These are phyloP conservation scores for Lodderomyces theae DNA, from an alignment of 1,139 yeast species.

Conservation along the genomic window DNA sequence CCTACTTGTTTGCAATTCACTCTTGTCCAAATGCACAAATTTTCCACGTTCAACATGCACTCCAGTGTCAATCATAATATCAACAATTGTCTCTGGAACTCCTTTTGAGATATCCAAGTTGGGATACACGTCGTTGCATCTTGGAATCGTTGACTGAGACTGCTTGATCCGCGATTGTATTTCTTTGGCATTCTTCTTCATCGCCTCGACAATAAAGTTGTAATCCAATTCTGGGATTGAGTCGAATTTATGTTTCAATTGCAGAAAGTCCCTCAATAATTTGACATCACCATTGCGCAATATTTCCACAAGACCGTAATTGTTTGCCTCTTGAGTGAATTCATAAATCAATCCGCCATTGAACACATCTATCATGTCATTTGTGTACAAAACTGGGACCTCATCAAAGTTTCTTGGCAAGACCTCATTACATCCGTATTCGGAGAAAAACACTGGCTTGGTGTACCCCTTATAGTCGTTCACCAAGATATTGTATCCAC, in stretches of 20 bases:
- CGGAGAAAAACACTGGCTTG: slow-evolving; percentile 84
- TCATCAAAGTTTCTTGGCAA: slow-evolving; percentile 81
- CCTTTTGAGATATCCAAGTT: slow-evolving; percentile 51
- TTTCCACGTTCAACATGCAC: slow-evolving; percentile 45
- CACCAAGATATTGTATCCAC: slow-evolving; percentile 79
- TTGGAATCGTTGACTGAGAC: slow-evolving; percentile 24
- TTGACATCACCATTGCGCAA: slow-evolving; percentile 54
- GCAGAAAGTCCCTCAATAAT: slow-evolving; percentile 52
- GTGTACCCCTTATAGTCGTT: slow-evolving; percentile 65
- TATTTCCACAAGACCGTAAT: slow-evolving; percentile 79
- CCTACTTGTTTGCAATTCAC: slow-evolving; percentile 36
- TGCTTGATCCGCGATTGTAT: slow-evolving; percentile 25
- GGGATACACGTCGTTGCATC: slow-evolving; percentile 46
- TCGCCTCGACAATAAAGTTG: slow-evolving; percentile 23
- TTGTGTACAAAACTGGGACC: slow-evolving; percentile 65
- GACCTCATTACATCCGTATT: slow-evolving; percentile 89
- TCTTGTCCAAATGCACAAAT: slow-evolving; percentile 40
- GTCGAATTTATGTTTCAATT: slow-evolving; percentile 49
- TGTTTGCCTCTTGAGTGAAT: slow-evolving; percentile 81
- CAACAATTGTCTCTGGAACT: slow-evolving; percentile 48
- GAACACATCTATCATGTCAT: slow-evolving; percentile 74
- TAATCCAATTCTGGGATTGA: slow-evolving; percentile 27
- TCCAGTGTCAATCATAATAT: slow-evolving; percentile 44
- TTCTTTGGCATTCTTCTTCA: slow-evolving; percentile 26
- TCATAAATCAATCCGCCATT: slow-evolving; percentile 95